Evolutionary conservation across 768 basidiomycete genomes (phyloP).

Genomic region (Russula dissimulans): DNA sequence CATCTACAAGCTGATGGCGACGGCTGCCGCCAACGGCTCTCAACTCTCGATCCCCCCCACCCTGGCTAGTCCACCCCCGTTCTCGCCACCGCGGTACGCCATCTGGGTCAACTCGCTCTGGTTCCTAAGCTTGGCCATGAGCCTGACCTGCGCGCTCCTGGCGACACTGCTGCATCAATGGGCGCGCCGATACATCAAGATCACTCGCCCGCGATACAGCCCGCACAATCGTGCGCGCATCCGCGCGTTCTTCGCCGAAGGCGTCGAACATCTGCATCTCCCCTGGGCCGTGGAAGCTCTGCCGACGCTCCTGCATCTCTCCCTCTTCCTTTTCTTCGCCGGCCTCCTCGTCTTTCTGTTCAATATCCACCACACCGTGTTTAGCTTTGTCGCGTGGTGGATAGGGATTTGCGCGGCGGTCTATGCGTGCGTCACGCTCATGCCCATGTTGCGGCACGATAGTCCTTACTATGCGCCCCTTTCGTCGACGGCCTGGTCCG

Average conservation of each 20-base stretch:
- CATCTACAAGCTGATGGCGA: no score
- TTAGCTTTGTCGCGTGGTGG: background rate
- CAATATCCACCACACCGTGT: background rate
- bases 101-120: no score
- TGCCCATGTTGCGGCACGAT: background rate
- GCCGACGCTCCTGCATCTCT: background rate
- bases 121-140: no score
- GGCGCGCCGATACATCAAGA: no score
- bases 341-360: background rate
- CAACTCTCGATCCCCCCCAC: no score
- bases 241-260: background rate
- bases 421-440: background rate
- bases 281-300: background rate
- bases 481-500: background rate
- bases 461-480: background rate
- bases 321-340: background rate
- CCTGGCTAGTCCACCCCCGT: no score
- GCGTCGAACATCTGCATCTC: background rate
- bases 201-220: background rate
- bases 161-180: no score
- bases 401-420: background rate
- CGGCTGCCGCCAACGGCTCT: no score
- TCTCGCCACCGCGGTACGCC: no score
- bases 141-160: no score
- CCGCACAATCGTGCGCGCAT: background rate